Base-by-base conservation (phyloP, 2,329 filamentous ascomycete genomes). In the Exophiala spinifera region DNA sequence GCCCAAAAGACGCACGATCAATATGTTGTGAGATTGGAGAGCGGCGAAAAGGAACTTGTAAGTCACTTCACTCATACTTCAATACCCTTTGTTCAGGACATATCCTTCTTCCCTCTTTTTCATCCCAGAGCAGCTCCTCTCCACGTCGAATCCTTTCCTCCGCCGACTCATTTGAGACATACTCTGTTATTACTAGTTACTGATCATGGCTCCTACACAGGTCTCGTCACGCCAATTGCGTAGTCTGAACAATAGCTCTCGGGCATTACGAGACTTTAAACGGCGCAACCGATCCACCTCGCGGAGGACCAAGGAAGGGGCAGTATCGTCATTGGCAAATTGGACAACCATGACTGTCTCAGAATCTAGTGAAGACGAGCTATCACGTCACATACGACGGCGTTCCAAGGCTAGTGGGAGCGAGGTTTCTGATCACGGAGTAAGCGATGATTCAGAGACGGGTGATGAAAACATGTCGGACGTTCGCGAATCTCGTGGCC, bases 1-100 rank as follows among this genome's bases (percentile, higher is more conserved):
- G 53, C 59, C 20, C 59, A 73, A 31, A 61, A 60, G 15, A 60
- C 58, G 37, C 42, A 56, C 17, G 62, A 62, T 42, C 55, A 59
- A 28, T 72, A 72, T 53, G 56, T 63, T 21, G 66, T 74, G 6
- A 64, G 66, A 36, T 61, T 73, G 10, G 60, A 59, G 44, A 74
- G 71, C 59, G 67, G 66, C 21, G 72, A 74, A 46, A 59, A 56
- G 36, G 57, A 67, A 55, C 64, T 64, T 39, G 72, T 74, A 55
- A 62, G 70, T 62, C 3, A n/a, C 42, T 13, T 44, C 40, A 23
- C 36, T 39, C 42, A 20, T 39, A 11, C 33, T 20, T 46, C 19
- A 21, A 23, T 37, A 15, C 25, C 31, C n/a, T n/a, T 3, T 17
- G 14, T 11, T 34, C 25, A 23, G 17, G 14, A 46, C 34, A 11